These are phyloP conservation scores for Claviceps pazoutovae DNA, from an alignment of 2,329 filamentous ascomycete species.

Conservation along the genomic window DNA sequence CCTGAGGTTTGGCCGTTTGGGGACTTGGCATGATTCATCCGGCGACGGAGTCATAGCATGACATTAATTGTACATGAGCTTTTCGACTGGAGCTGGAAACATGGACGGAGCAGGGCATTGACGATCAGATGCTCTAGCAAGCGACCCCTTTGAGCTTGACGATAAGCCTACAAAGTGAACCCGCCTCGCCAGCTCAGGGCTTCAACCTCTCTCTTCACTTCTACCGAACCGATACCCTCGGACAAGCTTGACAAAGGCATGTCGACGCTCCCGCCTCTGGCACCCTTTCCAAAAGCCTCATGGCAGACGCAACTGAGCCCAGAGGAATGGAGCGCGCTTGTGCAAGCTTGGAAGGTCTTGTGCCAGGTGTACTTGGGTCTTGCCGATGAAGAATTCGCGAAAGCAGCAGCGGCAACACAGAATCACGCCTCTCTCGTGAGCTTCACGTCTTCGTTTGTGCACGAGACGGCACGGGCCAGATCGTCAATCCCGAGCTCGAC, in stretches of 20 bases:
- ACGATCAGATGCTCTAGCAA: not conserved
- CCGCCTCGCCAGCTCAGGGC: not conserved
- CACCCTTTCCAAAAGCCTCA: slow-evolving; percentile 56
- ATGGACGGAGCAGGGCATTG: not conserved
- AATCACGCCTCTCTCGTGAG: slow-evolving; percentile 41
- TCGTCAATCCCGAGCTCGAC: slow-evolving; percentile 11
- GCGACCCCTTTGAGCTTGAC: not conserved
- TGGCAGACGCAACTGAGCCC: slow-evolving; percentile 53
- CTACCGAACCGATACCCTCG: not conserved
- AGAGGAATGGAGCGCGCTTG: slow-evolving; percentile 62
- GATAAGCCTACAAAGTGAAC: not conserved
- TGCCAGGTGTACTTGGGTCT: slow-evolving; percentile 50
- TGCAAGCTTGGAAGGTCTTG: slow-evolving; percentile 64
- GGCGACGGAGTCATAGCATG: slow-evolving; percentile 3
- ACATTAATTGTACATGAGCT: not conserved
- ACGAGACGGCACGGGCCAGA: slow-evolving; percentile 31
- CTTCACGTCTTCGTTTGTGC: slow-evolving; percentile 40
- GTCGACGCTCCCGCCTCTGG: slow-evolving; percentile 45
- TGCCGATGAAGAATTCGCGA: slow-evolving; percentile 38
- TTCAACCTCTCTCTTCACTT: not conserved
- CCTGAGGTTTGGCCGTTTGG: not conserved
- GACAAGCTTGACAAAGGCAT: slow-evolving; percentile 16
- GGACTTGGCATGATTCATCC: slow-evolving; percentile 9
- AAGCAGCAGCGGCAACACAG: slow-evolving; percentile 21
- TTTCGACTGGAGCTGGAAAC: not conserved